These are phyloP conservation scores for Aspergillus pseudoterreus DNA, from an alignment of 2,329 filamentous ascomycete genomes.

Conservation along the genomic window DNA sequence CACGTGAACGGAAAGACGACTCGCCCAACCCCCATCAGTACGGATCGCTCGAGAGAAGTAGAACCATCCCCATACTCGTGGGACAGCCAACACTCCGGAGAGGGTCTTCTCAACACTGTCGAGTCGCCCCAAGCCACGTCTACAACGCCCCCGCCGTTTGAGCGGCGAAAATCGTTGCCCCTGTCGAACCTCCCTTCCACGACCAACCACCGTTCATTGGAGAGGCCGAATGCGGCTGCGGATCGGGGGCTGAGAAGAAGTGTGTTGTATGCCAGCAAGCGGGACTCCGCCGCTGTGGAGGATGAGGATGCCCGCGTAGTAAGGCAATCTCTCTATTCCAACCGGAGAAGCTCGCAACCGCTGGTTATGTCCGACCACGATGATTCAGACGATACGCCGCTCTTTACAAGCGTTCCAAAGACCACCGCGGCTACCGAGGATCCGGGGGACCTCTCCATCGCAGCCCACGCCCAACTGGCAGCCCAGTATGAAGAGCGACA, in stretches of 20 bases:
- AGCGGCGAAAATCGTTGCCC: slow-evolving; percentile 18
- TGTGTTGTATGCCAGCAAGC: slow-evolving; percentile 24
- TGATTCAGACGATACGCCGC: slow-evolving; percentile 20
- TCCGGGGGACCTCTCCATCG: slow-evolving; percentile 31
- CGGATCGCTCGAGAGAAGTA: slow-evolving; percentile 41
- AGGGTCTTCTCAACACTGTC: slow-evolving; percentile 44
- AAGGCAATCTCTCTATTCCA: slow-evolving; percentile 29
- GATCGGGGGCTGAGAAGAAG: slow-evolving; percentile 31
- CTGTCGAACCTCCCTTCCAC: slow-evolving; percentile 21
- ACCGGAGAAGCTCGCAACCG: slow-evolving; percentile 21
- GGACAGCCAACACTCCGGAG: slow-evolving; percentile 50
- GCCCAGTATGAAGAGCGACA: slow-evolving; percentile 41
- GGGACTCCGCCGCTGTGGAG: slow-evolving; percentile 26
- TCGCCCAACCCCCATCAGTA: slow-evolving; percentile 42
- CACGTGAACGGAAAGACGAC: slow-evolving; percentile 23
- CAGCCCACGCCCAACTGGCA: slow-evolving; percentile 44
- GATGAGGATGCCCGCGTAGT: slow-evolving; percentile 41
- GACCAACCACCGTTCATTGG: slow-evolving; percentile 30
- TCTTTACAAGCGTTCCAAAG: slow-evolving; percentile 20
- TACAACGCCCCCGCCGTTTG: slow-evolving; percentile 14
- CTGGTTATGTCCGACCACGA: slow-evolving; percentile 16
- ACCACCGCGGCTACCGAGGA: slow-evolving; percentile 5
- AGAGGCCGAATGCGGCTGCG: slow-evolving; percentile 18
- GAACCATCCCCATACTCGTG: slow-evolving; percentile 51
- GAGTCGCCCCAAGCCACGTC: slow-evolving; percentile 20